phyloP scores from a whole-genome alignment of 179 eudicot species.

The Beta macrorhiza region DNA sequence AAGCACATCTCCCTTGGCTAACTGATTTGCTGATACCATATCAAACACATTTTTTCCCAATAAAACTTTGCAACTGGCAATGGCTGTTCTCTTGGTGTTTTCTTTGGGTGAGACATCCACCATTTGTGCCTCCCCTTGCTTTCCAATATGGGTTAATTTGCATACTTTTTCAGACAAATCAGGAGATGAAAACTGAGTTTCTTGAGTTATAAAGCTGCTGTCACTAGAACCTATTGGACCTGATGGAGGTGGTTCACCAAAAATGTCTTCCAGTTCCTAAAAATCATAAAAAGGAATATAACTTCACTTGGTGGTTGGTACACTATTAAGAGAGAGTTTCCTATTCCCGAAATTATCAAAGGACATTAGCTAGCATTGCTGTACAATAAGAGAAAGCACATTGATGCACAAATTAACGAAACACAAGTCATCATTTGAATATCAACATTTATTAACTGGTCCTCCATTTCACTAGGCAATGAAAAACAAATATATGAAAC shows the following conservation, averaged over 20 bases:
- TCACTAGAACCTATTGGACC: constrained; percentile 43
- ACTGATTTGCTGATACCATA: constrained; percentile 75
- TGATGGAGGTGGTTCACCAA: constrained; percentile 66
- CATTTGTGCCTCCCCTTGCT: constrained; percentile 86
- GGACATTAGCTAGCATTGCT: background rate
- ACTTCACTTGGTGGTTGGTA: background rate
- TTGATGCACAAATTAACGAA: no score
- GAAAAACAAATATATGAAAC: background rate
- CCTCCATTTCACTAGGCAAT: background rate
- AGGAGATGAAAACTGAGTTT: constrained; percentile 33
- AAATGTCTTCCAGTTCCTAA: constrained; percentile 76
- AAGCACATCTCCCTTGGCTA: constrained; percentile 88
- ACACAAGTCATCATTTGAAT: background rate
- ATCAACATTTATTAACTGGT: background rate
- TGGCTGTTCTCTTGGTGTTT: constrained; percentile 70
- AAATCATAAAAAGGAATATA: background rate
- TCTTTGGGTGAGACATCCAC: constrained; percentile 83
- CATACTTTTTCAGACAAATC: constrained; percentile 22
- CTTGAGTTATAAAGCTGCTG: constrained; percentile 31
- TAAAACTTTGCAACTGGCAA: constrained; percentile 83
- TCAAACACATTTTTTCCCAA: constrained; percentile 67
- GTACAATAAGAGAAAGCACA: background rate
- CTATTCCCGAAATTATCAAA: background rate
- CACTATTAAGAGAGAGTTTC: background rate
- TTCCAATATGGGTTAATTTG: constrained; percentile 57